Percentiles rank a stretch among this genome's conserved stretches.
phyloP scores from a whole-genome alignment of 1,284 basidiomycete species.

The Ustilago loliicola region DNA sequence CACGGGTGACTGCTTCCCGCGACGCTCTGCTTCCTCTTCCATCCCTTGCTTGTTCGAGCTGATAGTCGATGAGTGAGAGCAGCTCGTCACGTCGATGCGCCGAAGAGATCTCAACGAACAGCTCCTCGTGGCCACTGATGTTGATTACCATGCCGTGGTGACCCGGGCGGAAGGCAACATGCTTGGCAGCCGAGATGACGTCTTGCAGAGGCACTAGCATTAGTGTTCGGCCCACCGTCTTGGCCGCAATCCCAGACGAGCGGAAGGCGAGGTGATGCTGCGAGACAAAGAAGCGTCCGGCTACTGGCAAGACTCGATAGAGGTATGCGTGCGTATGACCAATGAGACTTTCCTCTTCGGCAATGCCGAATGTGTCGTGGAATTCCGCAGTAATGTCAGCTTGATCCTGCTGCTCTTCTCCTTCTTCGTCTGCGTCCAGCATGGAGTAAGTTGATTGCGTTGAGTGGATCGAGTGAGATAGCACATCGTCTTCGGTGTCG shows the following conservation, averaged over 20 bases:
- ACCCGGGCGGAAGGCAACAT: constrained; percentile 87
- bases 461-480: constrained; percentile 40
- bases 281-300: constrained; percentile 60
- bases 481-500: constrained; percentile 37
- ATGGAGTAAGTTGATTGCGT: constrained; percentile 44
- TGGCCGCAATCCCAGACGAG: constrained; percentile 56
- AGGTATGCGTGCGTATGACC: constrained; percentile 55
- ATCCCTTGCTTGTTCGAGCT: constrained; percentile 69
- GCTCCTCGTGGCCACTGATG: constrained; percentile 92
- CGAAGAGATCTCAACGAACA: constrained; percentile 92
- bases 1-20: constrained; percentile 29
- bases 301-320: constrained; percentile 59
- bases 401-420: constrained; percentile 16
- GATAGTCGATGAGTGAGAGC: constrained; percentile 79
- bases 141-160: constrained; percentile 89
- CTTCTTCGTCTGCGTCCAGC: constrained; percentile 38
- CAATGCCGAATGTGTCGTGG: constrained; percentile 49
- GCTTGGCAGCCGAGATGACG: constrained; percentile 84
- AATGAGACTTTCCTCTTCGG: constrained; percentile 47
- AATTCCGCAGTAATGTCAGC: constrained; percentile 34
- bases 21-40: constrained; percentile 22
- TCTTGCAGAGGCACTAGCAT: constrained; percentile 94
- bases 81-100: constrained; percentile 83
- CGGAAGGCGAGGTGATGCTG: constrained; percentile 63
- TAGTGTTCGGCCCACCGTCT: constrained; percentile 73